phyloP scores from a whole-genome alignment of 495 filamentous ascomycete species.

The Astrothelium macrocarpum region DNA sequence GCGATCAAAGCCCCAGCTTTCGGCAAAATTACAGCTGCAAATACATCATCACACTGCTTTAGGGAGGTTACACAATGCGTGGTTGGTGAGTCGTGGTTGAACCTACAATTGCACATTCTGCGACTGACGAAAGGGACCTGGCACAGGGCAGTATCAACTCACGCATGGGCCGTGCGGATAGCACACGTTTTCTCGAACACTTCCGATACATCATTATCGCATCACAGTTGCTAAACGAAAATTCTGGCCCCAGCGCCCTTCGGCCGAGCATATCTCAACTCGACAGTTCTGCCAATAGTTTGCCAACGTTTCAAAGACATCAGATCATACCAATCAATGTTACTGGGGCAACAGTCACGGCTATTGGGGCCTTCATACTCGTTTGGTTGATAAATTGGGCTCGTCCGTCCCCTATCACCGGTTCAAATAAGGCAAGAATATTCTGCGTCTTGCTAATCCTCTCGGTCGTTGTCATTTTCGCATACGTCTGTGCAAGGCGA shows the following conservation, averaged over 20 bases:
- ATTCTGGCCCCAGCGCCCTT: constrained; percentile 39
- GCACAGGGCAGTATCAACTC: constrained; percentile 54
- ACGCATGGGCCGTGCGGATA: constrained; percentile 70
- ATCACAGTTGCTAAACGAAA: constrained; percentile 77
- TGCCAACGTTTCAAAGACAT: neutral
- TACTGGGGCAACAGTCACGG: constrained; percentile 44
- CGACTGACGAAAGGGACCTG: constrained; percentile 20
- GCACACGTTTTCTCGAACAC: constrained; percentile 81
- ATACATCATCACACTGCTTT: constrained; percentile 43
- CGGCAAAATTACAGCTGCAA: constrained; percentile 50
- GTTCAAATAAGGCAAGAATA: constrained; percentile 45
- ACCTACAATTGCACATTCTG: constrained; percentile 13
- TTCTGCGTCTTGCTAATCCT: constrained; percentile 49
- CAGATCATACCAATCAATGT: constrained; percentile 22
- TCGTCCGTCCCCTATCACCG: constrained; percentile 36
- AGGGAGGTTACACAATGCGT: constrained; percentile 46
- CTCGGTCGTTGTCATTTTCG: constrained; percentile 44
- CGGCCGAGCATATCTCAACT: constrained; percentile 26
- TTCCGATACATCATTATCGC: constrained; percentile 94
- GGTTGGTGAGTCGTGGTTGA: constrained; percentile 41
- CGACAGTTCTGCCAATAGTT: constrained; percentile 24
- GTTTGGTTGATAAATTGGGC: constrained; percentile 68
- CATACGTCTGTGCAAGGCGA: constrained; percentile 64
- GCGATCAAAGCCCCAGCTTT: constrained; percentile 56
- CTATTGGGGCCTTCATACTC: constrained; percentile 52